Base-by-base conservation (phyloP, 129 eudicot genomes). In the Centrapalus pauciflorus region DNA sequence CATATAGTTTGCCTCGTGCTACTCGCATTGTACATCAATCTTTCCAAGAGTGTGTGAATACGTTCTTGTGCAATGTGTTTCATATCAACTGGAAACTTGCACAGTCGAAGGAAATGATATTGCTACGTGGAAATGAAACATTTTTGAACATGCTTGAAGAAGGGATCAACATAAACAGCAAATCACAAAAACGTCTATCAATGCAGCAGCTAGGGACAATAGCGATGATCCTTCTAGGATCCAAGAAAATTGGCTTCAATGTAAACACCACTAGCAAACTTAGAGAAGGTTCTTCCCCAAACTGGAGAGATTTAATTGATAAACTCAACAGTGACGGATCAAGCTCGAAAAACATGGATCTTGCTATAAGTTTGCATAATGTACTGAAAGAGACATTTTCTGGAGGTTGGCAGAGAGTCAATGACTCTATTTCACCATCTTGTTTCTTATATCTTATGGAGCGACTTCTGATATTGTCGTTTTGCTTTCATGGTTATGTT, bases 381-480 rank as follows among this genome's bases (percentile, higher is more conserved):
- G 75, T 77, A 43, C 43, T 90, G 38, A 34, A 76, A 61, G 83
- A 75, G 45, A 55, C 76, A 13, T 77, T 27, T 34, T 16, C 23
- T 62, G 64, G 51, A n/a, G 55, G 78, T 13, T 75, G 82, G 80
- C 70, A 63, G 64, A 54, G 12, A 25, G 6, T 25, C 7, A 1
- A 20, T 45, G 87, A 83, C 48, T 81, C 32, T 49, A 70, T 90
- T 57, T 72, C 85, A 16, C 87, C 91, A 2, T 6, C 65, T 32
- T 74, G 87, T 67, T 90, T 86, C 68, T 26, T 86, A 43, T 86
- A 90, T 76, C 79, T 90, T 48, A 51, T 80, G 14, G 95, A 90
- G 67, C 76, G 83, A 0, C 80, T 90, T 58, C 23, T 84, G 32
- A 49, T 90, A 11, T 56, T 82, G 57, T 79, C 63, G 8, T 75